Evolutionary conservation across 2,329 filamentous ascomycete genomes (phyloP).

Genomic region (Aureobasidium sp.): DNA sequence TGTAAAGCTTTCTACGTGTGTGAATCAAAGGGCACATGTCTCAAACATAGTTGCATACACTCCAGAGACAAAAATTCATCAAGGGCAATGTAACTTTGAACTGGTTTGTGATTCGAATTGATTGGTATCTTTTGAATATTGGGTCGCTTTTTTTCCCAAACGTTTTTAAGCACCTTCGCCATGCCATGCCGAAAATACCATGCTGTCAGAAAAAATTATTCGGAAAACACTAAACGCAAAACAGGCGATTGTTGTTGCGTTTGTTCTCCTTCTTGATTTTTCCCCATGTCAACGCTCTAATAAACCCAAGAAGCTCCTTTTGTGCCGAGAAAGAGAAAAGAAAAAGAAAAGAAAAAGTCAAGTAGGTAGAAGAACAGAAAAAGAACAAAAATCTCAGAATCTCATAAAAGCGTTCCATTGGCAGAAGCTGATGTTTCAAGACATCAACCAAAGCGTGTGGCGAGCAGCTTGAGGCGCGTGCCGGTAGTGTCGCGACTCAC

Average conservation of each 20-base stretch:
- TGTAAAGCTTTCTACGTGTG: too few relatives aligned
- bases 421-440: background rate
- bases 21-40: too few relatives aligned
- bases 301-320: conserved; percentile 2
- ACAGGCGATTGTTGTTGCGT: background rate
- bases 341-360: background rate
- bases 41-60: too few relatives aligned
- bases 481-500: background rate
- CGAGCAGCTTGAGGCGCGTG: background rate
- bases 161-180: conserved; percentile 12
- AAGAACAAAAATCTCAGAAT: background rate
- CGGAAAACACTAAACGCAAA: background rate
- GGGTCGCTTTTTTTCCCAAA: background rate
- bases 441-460: background rate
- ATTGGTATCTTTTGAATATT: background rate
- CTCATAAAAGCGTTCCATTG: background rate
- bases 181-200: conserved; percentile 7
- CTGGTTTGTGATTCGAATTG: background rate
- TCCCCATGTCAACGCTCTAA: conserved; percentile 2
- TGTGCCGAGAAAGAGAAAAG: background rate
- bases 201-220: background rate
- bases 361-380: background rate
- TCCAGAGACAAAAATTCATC: too few relatives aligned
- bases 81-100: too few relatives aligned
- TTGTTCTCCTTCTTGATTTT: background rate